phyloP scores from a whole-genome alignment of 176 grass and related monocot genomes.

The Bothriochloa decipiens region DNA sequence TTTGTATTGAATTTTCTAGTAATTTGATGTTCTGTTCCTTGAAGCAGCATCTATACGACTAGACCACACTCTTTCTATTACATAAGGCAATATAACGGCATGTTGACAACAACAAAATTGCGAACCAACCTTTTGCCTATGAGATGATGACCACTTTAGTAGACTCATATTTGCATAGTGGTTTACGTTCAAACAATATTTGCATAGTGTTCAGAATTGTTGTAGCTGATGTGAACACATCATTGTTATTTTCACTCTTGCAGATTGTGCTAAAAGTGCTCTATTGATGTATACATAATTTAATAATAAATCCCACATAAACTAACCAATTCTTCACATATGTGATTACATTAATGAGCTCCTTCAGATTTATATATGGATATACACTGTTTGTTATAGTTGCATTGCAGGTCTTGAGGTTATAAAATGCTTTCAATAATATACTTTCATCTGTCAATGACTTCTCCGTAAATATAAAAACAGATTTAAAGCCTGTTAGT shows the following conservation, averaged over 20 bases:
- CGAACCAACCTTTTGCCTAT: not conserved
- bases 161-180: not conserved
- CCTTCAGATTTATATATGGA: not conserved
- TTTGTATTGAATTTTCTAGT: constrained; percentile 15
- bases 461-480: not conserved
- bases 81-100: not conserved
- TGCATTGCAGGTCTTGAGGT: not conserved
- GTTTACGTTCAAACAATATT: not conserved
- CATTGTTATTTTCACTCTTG: not conserved
- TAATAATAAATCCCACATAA: not conserved
- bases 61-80: not conserved
- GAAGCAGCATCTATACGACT: constrained; percentile 23
- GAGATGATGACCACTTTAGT: not conserved
- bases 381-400: not conserved
- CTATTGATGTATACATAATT: not conserved
- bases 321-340: not conserved
- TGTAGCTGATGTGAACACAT: not conserved
- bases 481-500: not conserved
- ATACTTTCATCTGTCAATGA: not conserved
- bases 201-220: not conserved
- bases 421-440: not conserved
- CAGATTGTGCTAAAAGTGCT: not conserved
- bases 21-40: not conserved
- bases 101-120: constrained; percentile 7
- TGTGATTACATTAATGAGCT: not conserved